A percentile compares a stretch with the other conserved stretches of the same genome.
Evolutionary conservation across 2,329 filamentous ascomycete genomes (phyloP).

Genomic region (Acarospora socialis): DNA sequence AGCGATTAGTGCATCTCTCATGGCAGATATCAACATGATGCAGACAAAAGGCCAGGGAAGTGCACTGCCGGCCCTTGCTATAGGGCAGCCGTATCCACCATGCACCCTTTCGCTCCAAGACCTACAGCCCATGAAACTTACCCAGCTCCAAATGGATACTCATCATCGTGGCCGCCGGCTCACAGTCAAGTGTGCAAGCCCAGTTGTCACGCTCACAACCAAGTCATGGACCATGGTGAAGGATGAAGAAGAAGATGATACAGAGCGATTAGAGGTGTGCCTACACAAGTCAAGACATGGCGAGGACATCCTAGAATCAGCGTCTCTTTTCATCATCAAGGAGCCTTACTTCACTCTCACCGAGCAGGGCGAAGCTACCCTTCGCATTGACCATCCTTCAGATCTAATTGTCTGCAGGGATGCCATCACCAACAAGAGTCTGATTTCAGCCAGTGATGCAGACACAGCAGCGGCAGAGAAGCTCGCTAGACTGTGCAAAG

Average conservation of each 20-base stretch:
- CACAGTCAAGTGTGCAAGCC: slow-evolving; percentile 13
- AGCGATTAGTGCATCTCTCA: slow-evolving; percentile 19
- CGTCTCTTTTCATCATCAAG: slow-evolving; percentile 16
- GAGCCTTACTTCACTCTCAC: slow-evolving; percentile 20
- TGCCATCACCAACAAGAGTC: slow-evolving; percentile 1
- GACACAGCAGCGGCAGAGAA: background rate
- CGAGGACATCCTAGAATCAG: slow-evolving; percentile 21
- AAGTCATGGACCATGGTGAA: slow-evolving; percentile 21
- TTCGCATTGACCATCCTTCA: slow-evolving; percentile 19
- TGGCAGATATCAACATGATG: slow-evolving; percentile 21
- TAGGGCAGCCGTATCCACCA: slow-evolving; percentile 2
- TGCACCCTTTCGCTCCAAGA: slow-evolving; percentile 6
- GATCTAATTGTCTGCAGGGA: slow-evolving; percentile 12
- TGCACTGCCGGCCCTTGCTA: too few relatives aligned
- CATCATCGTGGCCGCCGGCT: slow-evolving; percentile 14
- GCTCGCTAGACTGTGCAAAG: slow-evolving; percentile 16
- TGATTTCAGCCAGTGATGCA: background rate
- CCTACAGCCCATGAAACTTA: slow-evolving; percentile 6
- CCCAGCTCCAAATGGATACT: slow-evolving; percentile 12
- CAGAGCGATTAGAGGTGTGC: slow-evolving; percentile 15
- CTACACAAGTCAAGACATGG: slow-evolving; percentile 22
- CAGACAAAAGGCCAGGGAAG: slow-evolving; percentile 4
- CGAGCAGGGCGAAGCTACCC: slow-evolving; percentile 16
- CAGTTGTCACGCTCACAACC: slow-evolving; percentile 12
- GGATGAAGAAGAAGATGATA: slow-evolving; percentile 16